Evolutionary conservation across 257 asterid genomes (phyloP), one percentile per base, ranked within the genome.

Genomic region (Catharanthus roseus): DNA sequence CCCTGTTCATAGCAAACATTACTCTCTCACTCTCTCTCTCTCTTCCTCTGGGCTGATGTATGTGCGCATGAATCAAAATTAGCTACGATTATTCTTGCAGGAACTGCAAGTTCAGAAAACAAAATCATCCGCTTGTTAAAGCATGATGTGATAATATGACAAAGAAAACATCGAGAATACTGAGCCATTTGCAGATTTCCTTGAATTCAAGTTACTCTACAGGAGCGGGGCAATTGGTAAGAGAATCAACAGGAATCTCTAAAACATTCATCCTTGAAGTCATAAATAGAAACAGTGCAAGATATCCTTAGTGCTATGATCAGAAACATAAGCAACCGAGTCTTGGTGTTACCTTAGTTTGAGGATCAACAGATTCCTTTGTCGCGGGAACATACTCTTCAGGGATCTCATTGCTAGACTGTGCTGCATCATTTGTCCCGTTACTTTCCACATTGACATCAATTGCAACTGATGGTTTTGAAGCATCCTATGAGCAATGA

Each of bases 281-380:
- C 47, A 23, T 39, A 53, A 65, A 62, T 26, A 16, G 31, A 19
- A 67, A 57, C 36, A 18, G 26, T 15, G 6, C 26, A 58, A 58
- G 54, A 24, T 68, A 33, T 68, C 29, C 31, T n/a, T 24, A 44
- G 0, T 51, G 66, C 44, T 66, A 51, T 39, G 65, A 41, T 18
- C 38, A 65, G 49, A 41, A 42, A 53, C 23, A 65, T 4, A 55
- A 57, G 65, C 36, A 64, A 38, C 66, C 38, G 9, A 13, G 7
- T 67, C 18, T 41, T 45, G 39, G 56, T 65, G 61, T 64, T 79
- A 92, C 96, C 92, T 88, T 79, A 80, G 67, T 65, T 75, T 71
- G 72, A 69, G 65, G 68, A 70, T 56, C 75, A 77, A 65, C 64
- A 64, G 79, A 78, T 70, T 83, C 87, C 84, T 72, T 70, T 62